Conservation (phyloP, 2,329 filamentous ascomycete genomes). For the Apiospora kogelbergensis region DNA sequence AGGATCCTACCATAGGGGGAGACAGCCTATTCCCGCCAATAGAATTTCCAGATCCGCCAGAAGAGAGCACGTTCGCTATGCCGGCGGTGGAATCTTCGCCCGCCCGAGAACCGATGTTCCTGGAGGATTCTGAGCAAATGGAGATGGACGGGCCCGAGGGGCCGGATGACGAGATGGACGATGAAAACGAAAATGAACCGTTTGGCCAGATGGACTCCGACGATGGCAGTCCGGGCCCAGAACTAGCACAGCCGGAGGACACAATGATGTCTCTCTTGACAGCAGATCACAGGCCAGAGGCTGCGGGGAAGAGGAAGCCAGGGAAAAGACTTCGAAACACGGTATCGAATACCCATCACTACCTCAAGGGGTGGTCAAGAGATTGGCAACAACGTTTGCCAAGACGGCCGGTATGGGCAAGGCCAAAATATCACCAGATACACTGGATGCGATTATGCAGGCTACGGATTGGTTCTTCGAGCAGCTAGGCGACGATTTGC, state of each 20-base stretch:
- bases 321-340: constrained; percentile 63
- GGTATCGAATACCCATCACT: constrained; percentile 76
- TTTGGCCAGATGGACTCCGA: constrained; percentile 18
- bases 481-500: constrained; percentile 77
- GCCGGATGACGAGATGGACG: constrained; percentile 3
- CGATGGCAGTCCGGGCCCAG: constrained; percentile 20
- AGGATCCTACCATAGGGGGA: constrained; percentile 41
- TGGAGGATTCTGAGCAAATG: not conserved
- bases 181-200: constrained; percentile 11
- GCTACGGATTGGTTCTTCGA: constrained; percentile 93
- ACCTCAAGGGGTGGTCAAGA: constrained; percentile 72
- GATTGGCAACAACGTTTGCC: constrained; percentile 69
- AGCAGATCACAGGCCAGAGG: constrained; percentile 16
- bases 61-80: constrained; percentile 45
- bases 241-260: constrained; percentile 15
- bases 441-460: constrained; percentile 72
- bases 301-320: constrained; percentile 38
- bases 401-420: constrained; percentile 65
- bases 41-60: constrained; percentile 17
- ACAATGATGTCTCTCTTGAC: constrained; percentile 17
- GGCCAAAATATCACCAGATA: constrained; percentile 70
- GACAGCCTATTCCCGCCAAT: constrained; percentile 31
- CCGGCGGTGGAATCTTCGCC: constrained; percentile 53
- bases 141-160: constrained; percentile 12
- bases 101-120: constrained; percentile 37